Conservation (phyloP, 352 stramenopile genomes). For the Globisporangium nunn region DNA sequence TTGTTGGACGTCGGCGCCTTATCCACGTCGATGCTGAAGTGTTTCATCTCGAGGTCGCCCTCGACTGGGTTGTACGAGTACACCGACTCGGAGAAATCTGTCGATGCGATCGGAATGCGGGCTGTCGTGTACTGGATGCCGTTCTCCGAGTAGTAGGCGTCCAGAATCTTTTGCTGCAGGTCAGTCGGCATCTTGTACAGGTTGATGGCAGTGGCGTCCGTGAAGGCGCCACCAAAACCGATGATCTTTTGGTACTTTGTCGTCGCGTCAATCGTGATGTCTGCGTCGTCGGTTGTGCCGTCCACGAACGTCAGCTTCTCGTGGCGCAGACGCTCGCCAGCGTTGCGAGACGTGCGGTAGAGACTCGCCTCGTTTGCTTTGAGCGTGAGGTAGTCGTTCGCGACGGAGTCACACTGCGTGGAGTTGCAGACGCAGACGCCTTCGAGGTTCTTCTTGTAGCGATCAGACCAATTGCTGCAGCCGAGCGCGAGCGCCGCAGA, state of each 20-base stretch:
- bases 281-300: conserved; percentile 18
- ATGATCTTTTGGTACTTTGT: conserved; percentile 72
- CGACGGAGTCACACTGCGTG: conserved; percentile 43
- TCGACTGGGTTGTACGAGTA: conserved; percentile 80
- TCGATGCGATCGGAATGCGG: conserved; percentile 76
- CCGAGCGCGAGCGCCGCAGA: conserved; percentile 8
- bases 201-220: conserved; percentile 75
- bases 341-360: conserved; percentile 35
- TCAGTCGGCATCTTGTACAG: conserved; percentile 48
- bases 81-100: conserved; percentile 77
- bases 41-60: conserved; percentile 52
- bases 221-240: conserved; percentile 88
- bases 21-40: conserved; percentile 79
- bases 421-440: conserved; percentile 50
- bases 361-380: conserved; percentile 29
- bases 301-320: conserved; percentile 24
- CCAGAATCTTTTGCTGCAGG: conserved; percentile 58
- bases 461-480: conserved; percentile 39
- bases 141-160: conserved; percentile 65
- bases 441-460: conserved; percentile 36
- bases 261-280: conserved; percentile 40
- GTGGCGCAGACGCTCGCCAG: conserved; percentile 40
- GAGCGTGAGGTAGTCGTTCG: conserved; percentile 39
- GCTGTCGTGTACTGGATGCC: conserved; percentile 76
- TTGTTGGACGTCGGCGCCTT: conserved; percentile 48